A percentile compares a stretch with the other conserved stretches of the same genome.
Conservation (phyloP, 169 alveolate species). For the Plasmodium vivax region DNA sequence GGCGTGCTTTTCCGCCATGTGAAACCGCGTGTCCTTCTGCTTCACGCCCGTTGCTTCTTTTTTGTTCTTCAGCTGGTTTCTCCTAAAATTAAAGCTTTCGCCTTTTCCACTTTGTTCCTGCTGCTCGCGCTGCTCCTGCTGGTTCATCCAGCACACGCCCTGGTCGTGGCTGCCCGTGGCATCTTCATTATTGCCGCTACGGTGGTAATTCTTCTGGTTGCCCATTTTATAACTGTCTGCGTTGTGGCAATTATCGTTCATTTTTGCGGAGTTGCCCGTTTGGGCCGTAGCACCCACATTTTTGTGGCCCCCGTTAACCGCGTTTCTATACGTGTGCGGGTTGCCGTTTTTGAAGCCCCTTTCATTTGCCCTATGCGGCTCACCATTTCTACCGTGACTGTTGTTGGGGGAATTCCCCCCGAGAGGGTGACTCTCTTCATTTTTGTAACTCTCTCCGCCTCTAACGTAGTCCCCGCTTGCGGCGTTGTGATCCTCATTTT, state of each 20-base stretch:
- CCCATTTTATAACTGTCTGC: not conserved
- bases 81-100: conserved; percentile 11
- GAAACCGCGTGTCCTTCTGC: not conserved
- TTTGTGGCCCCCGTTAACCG: not conserved
- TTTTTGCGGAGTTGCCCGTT: not conserved
- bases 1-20: not conserved
- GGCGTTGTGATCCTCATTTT: not conserved
- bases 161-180: not conserved
- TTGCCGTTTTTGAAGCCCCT: not conserved
- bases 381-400: not conserved
- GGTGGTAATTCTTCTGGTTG: not conserved
- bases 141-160: not conserved
- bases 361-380: conserved; percentile 7
- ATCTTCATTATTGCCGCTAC: not conserved
- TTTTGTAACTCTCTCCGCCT: not conserved
- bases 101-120: conserved; percentile 6
- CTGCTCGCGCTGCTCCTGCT: not conserved
- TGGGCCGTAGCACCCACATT: not conserved
- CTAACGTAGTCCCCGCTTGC: not conserved
- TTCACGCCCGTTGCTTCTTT: not conserved
- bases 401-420: not conserved
- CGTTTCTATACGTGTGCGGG: not conserved
- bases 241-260: conserved; percentile 12
- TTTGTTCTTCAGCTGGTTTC: conserved; percentile 16
- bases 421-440: not conserved